Evolutionary conservation across 495 filamentous ascomycete genomes (phyloP), one percentile per base, ranked within the genome.

Genomic region (Aspergillus campestris): DNA sequence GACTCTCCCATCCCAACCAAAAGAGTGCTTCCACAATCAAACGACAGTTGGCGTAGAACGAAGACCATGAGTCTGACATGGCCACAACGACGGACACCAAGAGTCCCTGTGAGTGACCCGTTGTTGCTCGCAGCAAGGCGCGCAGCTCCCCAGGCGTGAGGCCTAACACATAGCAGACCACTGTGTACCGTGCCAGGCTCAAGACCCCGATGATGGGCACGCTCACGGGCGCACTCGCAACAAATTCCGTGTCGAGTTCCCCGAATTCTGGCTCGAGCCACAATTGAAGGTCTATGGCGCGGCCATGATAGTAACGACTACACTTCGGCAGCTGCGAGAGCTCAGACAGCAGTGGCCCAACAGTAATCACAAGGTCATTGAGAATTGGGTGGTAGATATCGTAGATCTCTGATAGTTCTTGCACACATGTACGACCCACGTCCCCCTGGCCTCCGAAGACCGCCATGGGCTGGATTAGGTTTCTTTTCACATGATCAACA

Each of bases 71-170:
- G 18, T 56, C 48, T 0, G 62, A 60, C 1, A 45, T 35, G 6
- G 64, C 50, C 9, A 65, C 51, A 10, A 34, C 57, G 28, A 55
- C 50, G 7, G 64, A 52, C 5, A 51, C 48, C 7, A 67, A 11
- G 7, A 65, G 42, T 8, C 59, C 60, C 33, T 66, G 64, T 13
- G 60, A 64, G 38, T 68, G 64, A 3, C 64, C 64, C 1, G 62
- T 61, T 9, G 52, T 53, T 5, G 51, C 56, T 8, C 40, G 27
- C 8, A 68, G 45, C 7, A 50, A 18, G 6, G 48, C 42, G n/a
- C 51, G 44, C 33, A 69, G 30, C 33, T 53, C 55, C 3, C 56
- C 61, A 0, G 63, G 65, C 6, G 31, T 45, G 5, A 47, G 42
- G 3, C 51, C 50, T 31, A 64, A 34, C 8, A 66, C 33, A 12